Conservation (phyloP, 129 eudicot species). For the Pittosporum tobira region DNA sequence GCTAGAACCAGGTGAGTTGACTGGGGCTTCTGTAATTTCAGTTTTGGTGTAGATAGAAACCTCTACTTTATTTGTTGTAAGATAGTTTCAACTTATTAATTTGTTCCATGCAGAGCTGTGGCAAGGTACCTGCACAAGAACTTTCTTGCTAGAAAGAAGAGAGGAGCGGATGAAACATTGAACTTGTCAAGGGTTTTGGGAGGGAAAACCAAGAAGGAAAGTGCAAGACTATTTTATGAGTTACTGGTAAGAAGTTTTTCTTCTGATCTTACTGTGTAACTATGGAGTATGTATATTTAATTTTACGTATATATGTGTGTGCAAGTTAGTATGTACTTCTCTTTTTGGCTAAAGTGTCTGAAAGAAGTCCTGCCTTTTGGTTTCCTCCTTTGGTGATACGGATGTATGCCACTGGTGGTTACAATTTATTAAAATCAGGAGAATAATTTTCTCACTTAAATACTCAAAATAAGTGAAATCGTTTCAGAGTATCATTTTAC, state of each 20-base stretch:
- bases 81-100: background rate
- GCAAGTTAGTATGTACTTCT: no score
- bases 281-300: background rate
- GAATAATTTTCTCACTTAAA: no score
- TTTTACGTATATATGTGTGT: background rate
- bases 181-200: constrained; percentile 36
- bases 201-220: constrained; percentile 46
- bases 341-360: background rate
- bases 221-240: constrained; percentile 62
- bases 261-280: background rate
- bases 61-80: background rate
- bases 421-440: no score
- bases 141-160: constrained; percentile 22
- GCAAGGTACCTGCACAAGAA: constrained; percentile 30
- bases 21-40: background rate
- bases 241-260: constrained; percentile 37
- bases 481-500: no score
- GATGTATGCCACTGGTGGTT: background rate
- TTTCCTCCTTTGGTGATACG: background rate
- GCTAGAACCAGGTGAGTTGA: constrained; percentile 52
- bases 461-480: no score
- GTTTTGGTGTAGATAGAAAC: background rate
- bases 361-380: no score
- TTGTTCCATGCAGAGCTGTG: constrained; percentile 36
- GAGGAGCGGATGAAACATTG: constrained; percentile 35